Percentiles rank a stretch among this genome's conserved stretches.
Evolutionary conservation across 345 rosid genomes (phyloP).

Genomic region (Hibiscus mutabilis): DNA sequence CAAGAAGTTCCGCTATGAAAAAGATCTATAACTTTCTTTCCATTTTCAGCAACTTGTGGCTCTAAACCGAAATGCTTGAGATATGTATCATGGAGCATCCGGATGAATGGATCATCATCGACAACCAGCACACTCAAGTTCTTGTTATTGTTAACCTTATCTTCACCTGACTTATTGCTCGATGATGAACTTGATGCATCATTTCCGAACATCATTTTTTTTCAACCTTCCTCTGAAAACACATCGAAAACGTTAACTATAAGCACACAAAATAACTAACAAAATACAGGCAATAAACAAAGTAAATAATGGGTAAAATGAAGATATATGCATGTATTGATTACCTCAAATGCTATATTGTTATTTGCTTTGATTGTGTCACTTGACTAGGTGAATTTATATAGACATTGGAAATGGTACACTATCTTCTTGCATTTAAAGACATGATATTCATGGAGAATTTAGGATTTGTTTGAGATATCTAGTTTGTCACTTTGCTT

Average conservation of each 20-base stretch:
- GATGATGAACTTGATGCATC: neutral
- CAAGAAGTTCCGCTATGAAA: conserved; percentile 18
- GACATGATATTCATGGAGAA: too few species aligned
- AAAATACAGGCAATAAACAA: too few species aligned
- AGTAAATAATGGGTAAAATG: too few species aligned
- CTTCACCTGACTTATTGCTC: neutral
- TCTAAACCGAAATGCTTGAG: conserved; percentile 10
- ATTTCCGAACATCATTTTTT: neutral
- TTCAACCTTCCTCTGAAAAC: too few species aligned
- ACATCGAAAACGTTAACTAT: too few species aligned
- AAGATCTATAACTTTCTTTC: conserved; percentile 34
- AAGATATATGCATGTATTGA: too few species aligned
- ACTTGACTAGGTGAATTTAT: neutral
- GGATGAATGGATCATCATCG: conserved; percentile 20
- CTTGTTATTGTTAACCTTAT: neutral
- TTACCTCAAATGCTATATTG: too few species aligned
- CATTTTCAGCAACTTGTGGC: conserved; percentile 21
- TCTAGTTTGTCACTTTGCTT: neutral
- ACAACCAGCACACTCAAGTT: conserved; percentile 27
- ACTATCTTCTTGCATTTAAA: neutral
- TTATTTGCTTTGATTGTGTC: neutral
- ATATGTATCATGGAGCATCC: conserved; percentile 11
- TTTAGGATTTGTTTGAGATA: neutral
- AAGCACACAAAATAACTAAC: too few species aligned
- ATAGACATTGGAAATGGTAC: neutral